phyloP scores from a whole-genome alignment of 208 protist genomes.

The Vickermania ingenoplastis region DNA sequence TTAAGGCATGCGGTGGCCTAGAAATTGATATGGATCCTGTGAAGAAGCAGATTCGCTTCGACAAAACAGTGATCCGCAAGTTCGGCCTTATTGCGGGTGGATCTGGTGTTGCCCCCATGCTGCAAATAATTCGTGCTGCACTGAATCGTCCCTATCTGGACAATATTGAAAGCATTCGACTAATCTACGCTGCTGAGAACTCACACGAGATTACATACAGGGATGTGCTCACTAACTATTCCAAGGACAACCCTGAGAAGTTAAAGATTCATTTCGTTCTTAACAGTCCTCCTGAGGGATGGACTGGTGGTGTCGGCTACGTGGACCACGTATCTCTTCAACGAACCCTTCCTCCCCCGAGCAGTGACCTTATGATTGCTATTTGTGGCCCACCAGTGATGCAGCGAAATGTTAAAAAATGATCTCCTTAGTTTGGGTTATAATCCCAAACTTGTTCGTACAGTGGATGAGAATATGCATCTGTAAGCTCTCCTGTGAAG shows the following conservation, averaged over 20 bases:
- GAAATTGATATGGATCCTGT: conserved; percentile 25
- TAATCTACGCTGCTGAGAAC: conserved; percentile 53
- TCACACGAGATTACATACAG: conserved; percentile 46
- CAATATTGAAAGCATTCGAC: conserved; percentile 30
- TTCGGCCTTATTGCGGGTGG: conserved; percentile 49
- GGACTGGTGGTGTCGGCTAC: conserved; percentile 57
- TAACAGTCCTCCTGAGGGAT: conserved; percentile 37
- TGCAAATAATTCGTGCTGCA: conserved; percentile 63
- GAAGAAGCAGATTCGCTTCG: conserved; percentile 40
- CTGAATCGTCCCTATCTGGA: conserved; percentile 34
- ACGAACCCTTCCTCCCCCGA: conserved; percentile 28
- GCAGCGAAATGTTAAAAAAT: conserved; percentile 43
- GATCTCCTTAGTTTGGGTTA: conserved; percentile 41
- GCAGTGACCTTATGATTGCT: conserved; percentile 51
- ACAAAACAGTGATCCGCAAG: conserved; percentile 25
- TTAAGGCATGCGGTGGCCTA: conserved; percentile 47
- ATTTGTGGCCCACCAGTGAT: conserved; percentile 72
- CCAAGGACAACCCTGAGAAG: conserved; percentile 26
- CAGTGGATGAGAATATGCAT: conserved; percentile 41
- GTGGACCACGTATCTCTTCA: conserved; percentile 25
- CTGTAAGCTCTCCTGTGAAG: conserved; percentile 10
- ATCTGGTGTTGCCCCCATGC: conserved; percentile 66
- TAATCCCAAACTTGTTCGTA: conserved; percentile 40
- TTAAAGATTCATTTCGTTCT: conserved; percentile 36
- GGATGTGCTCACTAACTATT: conserved; percentile 17